Percentiles rank a stretch among this genome's conserved stretches.
Conservation (phyloP, 2,329 filamentous ascomycete genomes). For the Pyrenophora teres region DNA sequence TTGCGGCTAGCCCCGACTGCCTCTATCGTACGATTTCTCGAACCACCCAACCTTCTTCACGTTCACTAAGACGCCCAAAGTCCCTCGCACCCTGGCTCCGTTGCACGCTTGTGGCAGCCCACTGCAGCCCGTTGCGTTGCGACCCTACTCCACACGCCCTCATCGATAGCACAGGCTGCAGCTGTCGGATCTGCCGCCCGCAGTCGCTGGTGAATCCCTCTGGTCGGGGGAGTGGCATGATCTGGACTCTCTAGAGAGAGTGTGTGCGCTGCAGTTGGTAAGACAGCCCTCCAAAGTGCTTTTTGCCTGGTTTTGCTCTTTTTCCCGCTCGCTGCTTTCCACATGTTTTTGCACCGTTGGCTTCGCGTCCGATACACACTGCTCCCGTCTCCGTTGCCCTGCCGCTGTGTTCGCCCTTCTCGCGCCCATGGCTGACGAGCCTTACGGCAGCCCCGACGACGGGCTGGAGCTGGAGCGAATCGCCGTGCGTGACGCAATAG, state of each 20-base stretch:
- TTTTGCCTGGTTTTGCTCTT: no score
- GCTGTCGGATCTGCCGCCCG: background rate
- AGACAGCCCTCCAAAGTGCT: no score
- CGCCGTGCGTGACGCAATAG: conserved; percentile 42
- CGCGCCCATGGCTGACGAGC: conserved; percentile 29
- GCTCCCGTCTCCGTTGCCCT: background rate
- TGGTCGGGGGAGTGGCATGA: no score
- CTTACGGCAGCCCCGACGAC: conserved; percentile 40
- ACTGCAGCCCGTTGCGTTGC: background rate
- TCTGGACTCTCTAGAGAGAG: no score
- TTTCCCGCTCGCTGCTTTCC: no score
- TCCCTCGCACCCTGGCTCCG: conserved; percentile 5
- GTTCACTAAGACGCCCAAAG: conserved; percentile 7
- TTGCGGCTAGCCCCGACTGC: conserved; percentile 1
- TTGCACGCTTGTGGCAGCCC: conserved; percentile 9
- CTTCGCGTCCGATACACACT: no score
- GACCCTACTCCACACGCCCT: background rate
- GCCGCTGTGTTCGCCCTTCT: background rate
- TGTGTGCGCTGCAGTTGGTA: no score
- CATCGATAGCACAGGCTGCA: conserved; percentile 1
- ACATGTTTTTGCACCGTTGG: background rate
- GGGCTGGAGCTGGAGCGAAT: conserved; percentile 45
- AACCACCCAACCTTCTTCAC: conserved; percentile 11
- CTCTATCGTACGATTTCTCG: conserved; percentile 16
- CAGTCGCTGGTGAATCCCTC: background rate